phyloP scores from a whole-genome alignment of 2,329 filamentous ascomycete genomes.

The Sclerotinia sclerotiorum region DNA sequence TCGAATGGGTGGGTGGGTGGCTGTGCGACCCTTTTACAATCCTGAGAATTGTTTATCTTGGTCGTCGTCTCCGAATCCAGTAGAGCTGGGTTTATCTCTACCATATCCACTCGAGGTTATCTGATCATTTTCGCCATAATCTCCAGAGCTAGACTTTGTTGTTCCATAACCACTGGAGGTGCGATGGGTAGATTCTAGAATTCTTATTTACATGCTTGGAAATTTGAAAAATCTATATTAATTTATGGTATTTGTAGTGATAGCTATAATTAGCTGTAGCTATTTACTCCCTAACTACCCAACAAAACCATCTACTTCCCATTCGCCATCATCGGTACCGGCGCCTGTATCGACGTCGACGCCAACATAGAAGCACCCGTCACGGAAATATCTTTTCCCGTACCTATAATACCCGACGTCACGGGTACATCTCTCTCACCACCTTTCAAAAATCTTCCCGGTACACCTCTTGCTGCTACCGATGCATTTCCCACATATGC shows the following conservation, averaged over 20 bases:
- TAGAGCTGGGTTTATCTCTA: conserved; percentile 5
- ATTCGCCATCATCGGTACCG: neutral
- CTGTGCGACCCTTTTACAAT: conserved; percentile 18
- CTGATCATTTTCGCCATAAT: neutral
- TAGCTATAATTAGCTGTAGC: too few relatives aligned
- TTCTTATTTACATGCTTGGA: too few relatives aligned
- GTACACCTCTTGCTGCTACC: conserved; percentile 72
- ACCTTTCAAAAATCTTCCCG: conserved; percentile 62
- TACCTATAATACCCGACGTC: too few relatives aligned
- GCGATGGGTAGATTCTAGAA: too few relatives aligned
- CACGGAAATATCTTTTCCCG: neutral
- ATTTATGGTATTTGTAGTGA: too few relatives aligned
- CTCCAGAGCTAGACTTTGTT: neutral
- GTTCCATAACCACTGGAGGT: neutral
- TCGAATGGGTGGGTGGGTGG: too few relatives aligned
- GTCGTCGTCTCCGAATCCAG: neutral
- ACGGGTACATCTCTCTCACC: neutral
- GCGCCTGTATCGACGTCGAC: neutral
- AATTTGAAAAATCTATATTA: too few relatives aligned
- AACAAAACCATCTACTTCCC: neutral
- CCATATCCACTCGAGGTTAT: conserved; percentile 1
- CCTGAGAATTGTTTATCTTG: neutral
- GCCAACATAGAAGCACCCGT: neutral
- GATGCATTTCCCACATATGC: conserved; percentile 74
- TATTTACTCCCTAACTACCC: neutral